Conservation (phyloP, 495 filamentous ascomycete species). For the Ramalina intermedia region DNA sequence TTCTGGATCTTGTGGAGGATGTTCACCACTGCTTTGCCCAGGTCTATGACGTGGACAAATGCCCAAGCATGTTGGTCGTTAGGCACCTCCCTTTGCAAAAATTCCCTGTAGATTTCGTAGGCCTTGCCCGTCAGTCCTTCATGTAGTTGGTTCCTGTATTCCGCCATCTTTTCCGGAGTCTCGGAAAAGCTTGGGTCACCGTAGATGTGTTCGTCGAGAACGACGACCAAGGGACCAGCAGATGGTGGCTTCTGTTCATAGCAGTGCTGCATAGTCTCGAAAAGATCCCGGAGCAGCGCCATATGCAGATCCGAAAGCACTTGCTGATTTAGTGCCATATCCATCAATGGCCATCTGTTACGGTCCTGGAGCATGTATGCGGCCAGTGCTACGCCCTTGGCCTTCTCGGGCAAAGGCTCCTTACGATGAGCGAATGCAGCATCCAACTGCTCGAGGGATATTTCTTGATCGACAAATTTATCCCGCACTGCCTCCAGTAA, state of each 20-base stretch:
- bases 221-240: conserved; percentile 64
- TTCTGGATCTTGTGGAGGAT: conserved; percentile 79
- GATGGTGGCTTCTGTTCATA: conserved; percentile 71
- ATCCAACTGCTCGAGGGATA: conserved; percentile 67
- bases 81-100: conserved; percentile 60
- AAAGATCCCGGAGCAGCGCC: conserved; percentile 73
- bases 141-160: conserved; percentile 53
- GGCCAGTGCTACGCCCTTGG: conserved; percentile 32
- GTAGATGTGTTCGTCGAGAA: conserved; percentile 74
- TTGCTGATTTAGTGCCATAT: conserved; percentile 61
- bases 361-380: conserved; percentile 40
- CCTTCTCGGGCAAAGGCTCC: conserved; percentile 43
- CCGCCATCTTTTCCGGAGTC: conserved; percentile 48
- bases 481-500: conserved; percentile 74
- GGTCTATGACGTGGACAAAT: conserved; percentile 70
- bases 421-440: conserved; percentile 71
- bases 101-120: conserved; percentile 52
- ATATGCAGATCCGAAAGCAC: conserved; percentile 65
- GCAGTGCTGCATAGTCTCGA: conserved; percentile 69
- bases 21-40: conserved; percentile 71
- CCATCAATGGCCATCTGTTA: conserved; percentile 63
- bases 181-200: conserved; percentile 61
- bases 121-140: conserved; percentile 62
- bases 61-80: conserved; percentile 66
- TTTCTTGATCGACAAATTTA: conserved; percentile 77